A percentile compares a stretch with the other conserved stretches of the same genome.
Conservation (phyloP, 495 filamentous ascomycete genomes). For the Xylaria nigripes region DNA sequence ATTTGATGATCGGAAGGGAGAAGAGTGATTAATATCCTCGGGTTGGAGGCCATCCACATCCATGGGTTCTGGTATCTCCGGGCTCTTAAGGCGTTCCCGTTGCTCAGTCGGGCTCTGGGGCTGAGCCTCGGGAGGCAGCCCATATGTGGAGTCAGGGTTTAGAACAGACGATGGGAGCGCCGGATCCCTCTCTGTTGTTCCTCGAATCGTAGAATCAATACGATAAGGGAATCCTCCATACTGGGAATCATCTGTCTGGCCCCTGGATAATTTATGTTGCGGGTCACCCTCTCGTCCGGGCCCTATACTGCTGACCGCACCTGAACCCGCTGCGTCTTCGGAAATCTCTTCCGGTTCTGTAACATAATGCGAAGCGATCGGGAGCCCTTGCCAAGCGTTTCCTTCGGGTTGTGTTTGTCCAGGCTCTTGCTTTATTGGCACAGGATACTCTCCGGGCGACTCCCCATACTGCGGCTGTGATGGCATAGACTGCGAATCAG, state of each 20-base stretch:
- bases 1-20: constrained; percentile 17
- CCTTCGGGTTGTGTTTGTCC: constrained; percentile 5
- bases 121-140: constrained; percentile 27
- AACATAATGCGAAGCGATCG: constrained; percentile 7
- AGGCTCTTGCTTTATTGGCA: constrained; percentile 17
- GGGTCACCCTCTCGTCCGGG: constrained; percentile 6
- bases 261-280: constrained; percentile 16
- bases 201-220: constrained; percentile 19
- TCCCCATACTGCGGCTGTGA: constrained; percentile 18
- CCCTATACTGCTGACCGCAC: not conserved
- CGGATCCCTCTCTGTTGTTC: constrained; percentile 23
- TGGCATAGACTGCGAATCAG: constrained; percentile 12
- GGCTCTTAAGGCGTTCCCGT: constrained; percentile 27
- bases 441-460: constrained; percentile 11
- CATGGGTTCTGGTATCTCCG: constrained; percentile 28
- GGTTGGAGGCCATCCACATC: constrained; percentile 17
- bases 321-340: constrained; percentile 8
- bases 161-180: constrained; percentile 24
- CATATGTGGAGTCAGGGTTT: constrained; percentile 19
- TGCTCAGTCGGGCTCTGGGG: constrained; percentile 22
- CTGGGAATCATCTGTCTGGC: constrained; percentile 18
- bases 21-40: constrained; percentile 13
- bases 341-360: constrained; percentile 23
- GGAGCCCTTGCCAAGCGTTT: not conserved
- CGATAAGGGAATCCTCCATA: constrained; percentile 17